Conservation (phyloP, 805 yeast genomes). For the Diddensiella santjacobensis region DNA sequence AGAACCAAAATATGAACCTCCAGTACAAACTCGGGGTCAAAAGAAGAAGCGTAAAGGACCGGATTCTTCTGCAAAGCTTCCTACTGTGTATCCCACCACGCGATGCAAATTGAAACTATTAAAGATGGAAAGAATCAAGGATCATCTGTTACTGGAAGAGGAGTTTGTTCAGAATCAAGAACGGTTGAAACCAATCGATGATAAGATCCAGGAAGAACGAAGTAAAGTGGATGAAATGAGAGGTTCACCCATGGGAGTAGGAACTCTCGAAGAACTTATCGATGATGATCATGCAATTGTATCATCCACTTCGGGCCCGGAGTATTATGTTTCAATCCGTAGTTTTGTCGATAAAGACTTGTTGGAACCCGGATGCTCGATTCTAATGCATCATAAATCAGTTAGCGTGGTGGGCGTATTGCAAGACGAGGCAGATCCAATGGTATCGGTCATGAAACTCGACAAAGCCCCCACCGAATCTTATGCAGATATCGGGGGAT, state of each 20-base stretch:
- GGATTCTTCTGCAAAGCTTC: conserved; percentile 83
- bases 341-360: conserved; percentile 96
- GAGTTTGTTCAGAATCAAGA: conserved; percentile 95
- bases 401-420: conserved; percentile 97
- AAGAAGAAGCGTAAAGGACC: conserved; percentile 84
- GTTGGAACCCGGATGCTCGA: conserved; percentile 96
- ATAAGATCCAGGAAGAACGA: conserved; percentile 93
- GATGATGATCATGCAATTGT: conserved; percentile 99
- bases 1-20: conserved; percentile 98
- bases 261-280: conserved; percentile 93
- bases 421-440: conserved; percentile 96
- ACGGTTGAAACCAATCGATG: conserved; percentile 91
- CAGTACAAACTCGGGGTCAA: conserved; percentile 91
- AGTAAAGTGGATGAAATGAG: conserved; percentile 92
- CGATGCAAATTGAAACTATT: conserved; percentile 88
- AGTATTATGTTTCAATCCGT: conserved; percentile 91
- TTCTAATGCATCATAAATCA: conserved; percentile 89
- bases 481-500: conserved; percentile 95
- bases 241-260: conserved; percentile 95
- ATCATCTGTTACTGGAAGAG: conserved; percentile 89
- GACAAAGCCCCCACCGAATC: conserved; percentile 97
- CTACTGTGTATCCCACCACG: conserved; percentile 84
- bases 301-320: conserved; percentile 93
- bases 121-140: conserved; percentile 94
- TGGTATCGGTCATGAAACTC: conserved; percentile 95